Evolutionary conservation across 345 rosid genomes (phyloP), one percentile per base, ranked within the genome.

Genomic region (Sisymbrium irio): DNA sequence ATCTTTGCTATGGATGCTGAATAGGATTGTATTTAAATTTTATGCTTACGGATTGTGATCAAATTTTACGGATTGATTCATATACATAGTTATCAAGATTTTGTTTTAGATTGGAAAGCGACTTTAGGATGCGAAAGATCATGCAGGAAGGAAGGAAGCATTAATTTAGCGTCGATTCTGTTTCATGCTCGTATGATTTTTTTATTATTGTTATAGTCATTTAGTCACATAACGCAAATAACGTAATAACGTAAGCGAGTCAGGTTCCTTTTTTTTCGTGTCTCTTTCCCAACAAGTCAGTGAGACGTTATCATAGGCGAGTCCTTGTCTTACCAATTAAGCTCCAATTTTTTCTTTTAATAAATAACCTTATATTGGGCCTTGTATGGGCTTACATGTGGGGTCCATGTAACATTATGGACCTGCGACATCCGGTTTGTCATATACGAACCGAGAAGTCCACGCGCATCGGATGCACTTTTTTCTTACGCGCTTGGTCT

Each of bases 231-330:
- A 47, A 65, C 68, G 68, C 33, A 50, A 39, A 30, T 58, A 47
- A 65, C 68, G 68, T 20, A 50, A 39, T 73, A 73, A 63, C 77
- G 65, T 73, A 73, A 45, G 50, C 67, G 73, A 66, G 78, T 66
- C 67, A 66, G 18, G 39, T 74, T 74, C 72, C 72, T 37, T 22
- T 37, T 66, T 74, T 58, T 41, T 36, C 67, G 72, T 71, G 41
- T 49, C 71, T 65, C 71, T 25, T 59, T 40, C 41, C 36, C 67
- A 58, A 74, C 45, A 49, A 74, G 54, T 66, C 44, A 66, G 42
- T 66, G 44, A 59, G 14, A 39, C 44, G 73, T 66, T 54, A 65
- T 19, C 72, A 61, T 74, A 36, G 54, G 55, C 71, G 65, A 42
- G 28, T 35, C 10, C 3, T 64, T 44, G 40, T 65, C 66, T 33